Base-by-base conservation (phyloP, 169 alveolate genomes). In the Amoebophrya sp. region DNA sequence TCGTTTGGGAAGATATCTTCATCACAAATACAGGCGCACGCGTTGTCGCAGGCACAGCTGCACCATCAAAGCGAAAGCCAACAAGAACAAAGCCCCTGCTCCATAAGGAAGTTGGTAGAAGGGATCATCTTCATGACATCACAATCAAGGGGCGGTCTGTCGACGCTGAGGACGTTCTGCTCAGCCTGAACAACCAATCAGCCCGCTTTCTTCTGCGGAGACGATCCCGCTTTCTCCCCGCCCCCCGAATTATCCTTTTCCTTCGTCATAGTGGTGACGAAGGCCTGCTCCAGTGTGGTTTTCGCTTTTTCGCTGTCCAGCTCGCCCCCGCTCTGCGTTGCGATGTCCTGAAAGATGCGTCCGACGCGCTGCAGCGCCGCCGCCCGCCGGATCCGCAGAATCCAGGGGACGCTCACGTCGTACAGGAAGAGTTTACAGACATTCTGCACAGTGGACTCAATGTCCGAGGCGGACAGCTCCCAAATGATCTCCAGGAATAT, bases 381-480 rank as follows among this genome's bases (percentile, higher is more conserved):
- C n/a, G 90, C 90, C 90, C 90, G 40, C 16, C 90, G 69, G 42
- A 88, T 42, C 10, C 90, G 45, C 78, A 88, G 41, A 38, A 41
- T 45, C 90, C 90, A 88, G 41, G 90, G 90, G 42, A 91, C 94
- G n/a, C 92, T 89, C 91, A 92, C 90, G 42, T 92, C 94, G 78
- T 91, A 90, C 89, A 92, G 90, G 1, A 92, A 89, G 29, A 89
- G 78, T 78, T 92, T 92, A 26, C 93, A 91, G n/a, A 92, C 92
- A 0, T 87, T 88, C 90, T 90, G 88, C 40, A 92, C 91, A 16
- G 94, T 92, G 78, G 90, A 91, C 89, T 92, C 94, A 18, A 92
- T 92, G 40, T 92, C 94, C 88, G 90, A 90, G 18, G 92, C 89
- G 70, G 93, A 91, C 23, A 92, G 78, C 38, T 91, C 93, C 92